Percentiles rank a stretch among this genome's conserved stretches.
Evolutionary conservation across 148 eudicot species (phyloP).

Genomic region (Rhododendron ovatum): DNA sequence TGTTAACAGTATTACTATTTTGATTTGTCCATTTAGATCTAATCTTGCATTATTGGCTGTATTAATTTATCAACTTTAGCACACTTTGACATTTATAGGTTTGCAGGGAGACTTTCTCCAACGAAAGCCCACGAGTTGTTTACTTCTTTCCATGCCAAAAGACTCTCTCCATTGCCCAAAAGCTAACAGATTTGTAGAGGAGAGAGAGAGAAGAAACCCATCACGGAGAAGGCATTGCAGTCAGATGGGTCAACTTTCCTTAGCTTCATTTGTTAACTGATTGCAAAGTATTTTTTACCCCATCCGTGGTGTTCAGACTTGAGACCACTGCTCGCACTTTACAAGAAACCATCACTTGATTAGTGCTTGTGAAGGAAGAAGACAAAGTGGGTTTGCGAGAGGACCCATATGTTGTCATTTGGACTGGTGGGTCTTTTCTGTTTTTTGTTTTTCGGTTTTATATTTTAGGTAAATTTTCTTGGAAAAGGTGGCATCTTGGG

Average conservation of each 20-base stretch:
- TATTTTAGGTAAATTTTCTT: not conserved
- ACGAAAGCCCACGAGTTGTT: slow-evolving; percentile 15
- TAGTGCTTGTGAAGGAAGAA: slow-evolving; percentile 10
- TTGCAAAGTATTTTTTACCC: not conserved
- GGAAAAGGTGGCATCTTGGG: not conserved
- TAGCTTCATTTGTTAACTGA: slow-evolving; percentile 20
- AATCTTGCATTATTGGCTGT: not conserved
- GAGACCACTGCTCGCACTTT: not conserved
- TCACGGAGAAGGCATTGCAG: slow-evolving; percentile 12
- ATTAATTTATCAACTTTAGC: slow-evolving; percentile 20
- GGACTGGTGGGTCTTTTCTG: slow-evolving; percentile 14
- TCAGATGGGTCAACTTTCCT: slow-evolving; percentile 37
- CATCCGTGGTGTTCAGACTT: slow-evolving; percentile 5
- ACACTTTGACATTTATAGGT: slow-evolving; percentile 26
- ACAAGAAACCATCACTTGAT: slow-evolving; percentile 1
- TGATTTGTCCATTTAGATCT: not conserved
- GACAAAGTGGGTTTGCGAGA: slow-evolving; percentile 20
- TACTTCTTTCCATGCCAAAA: slow-evolving; percentile 51
- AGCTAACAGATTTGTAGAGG: slow-evolving; percentile 24
- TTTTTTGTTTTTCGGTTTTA: not conserved
- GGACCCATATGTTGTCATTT: slow-evolving; percentile 21
- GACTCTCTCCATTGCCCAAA: slow-evolving; percentile 37
- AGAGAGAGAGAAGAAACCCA: slow-evolving; percentile 9
- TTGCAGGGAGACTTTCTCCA: slow-evolving; percentile 25
- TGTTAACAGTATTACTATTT: not conserved